A percentile compares a stretch with the other conserved stretches of the same genome.
Conservation (phyloP, 2,329 filamentous ascomycete genomes). For the Xylaria sp. region DNA sequence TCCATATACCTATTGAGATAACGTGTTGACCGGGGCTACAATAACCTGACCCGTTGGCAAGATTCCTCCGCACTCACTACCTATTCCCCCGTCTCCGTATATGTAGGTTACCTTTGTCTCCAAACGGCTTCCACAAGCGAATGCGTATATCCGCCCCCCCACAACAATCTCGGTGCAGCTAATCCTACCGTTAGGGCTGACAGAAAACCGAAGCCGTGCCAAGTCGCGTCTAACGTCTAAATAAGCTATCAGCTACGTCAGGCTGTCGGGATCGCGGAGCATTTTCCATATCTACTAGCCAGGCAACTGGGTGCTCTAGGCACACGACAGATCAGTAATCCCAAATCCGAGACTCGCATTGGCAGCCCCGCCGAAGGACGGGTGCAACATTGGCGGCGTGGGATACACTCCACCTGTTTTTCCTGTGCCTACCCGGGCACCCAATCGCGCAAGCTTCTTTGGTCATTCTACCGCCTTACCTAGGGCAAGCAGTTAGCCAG, state of each 20-base stretch:
- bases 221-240: not conserved
- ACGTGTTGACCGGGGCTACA: too few species aligned
- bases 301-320: too few species aligned
- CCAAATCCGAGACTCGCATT: not conserved
- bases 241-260: not conserved
- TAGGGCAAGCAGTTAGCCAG: not conserved
- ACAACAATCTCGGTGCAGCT: not conserved
- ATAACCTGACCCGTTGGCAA: too few species aligned
- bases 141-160: not conserved
- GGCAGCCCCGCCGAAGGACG: not conserved
- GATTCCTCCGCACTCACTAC: too few species aligned
- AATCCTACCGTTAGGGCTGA: not conserved
- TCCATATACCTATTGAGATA: too few species aligned
- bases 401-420: not conserved
- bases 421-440: not conserved
- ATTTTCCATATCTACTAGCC: not conserved
- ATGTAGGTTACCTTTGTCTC: not conserved
- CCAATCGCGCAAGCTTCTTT: too few species aligned
- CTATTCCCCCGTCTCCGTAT: not conserved
- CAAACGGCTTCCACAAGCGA: conserved; percentile 11
- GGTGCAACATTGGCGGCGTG: not conserved
- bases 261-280: not conserved
- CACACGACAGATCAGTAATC: too few species aligned
- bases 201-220: not conserved
- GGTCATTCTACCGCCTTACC: too few species aligned